Percentiles rank a stretch among this genome's conserved stretches.
Evolutionary conservation across 2,329 filamentous ascomycete genomes (phyloP).

Genomic region (Xylariaceae sp.): DNA sequence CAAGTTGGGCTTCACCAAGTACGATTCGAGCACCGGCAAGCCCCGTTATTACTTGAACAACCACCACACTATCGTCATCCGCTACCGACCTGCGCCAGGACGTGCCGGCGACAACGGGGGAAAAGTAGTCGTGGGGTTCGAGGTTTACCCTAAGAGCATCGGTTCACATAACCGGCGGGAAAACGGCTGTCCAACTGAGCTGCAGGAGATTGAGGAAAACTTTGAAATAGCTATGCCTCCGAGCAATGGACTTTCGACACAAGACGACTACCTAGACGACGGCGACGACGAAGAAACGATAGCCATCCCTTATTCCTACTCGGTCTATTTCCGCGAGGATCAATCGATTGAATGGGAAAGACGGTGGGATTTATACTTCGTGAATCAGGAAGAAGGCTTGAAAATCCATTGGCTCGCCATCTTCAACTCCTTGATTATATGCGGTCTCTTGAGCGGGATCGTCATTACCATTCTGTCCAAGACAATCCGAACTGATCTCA

Average conservation of each 20-base stretch:
- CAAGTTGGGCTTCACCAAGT: slow-evolving; percentile 75
- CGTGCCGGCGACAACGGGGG: slow-evolving; percentile 62
- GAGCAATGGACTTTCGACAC: slow-evolving; percentile 43
- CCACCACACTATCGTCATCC: slow-evolving; percentile 78
- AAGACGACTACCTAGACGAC: slow-evolving; percentile 50
- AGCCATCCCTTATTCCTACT: slow-evolving; percentile 79
- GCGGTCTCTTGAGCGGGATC: slow-evolving; percentile 68
- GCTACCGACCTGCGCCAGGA: slow-evolving; percentile 67
- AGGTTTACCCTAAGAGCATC: slow-evolving; percentile 84
- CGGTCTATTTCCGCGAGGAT: slow-evolving; percentile 83
- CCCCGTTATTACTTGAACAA: slow-evolving; percentile 75
- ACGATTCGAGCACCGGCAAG: slow-evolving; percentile 52
- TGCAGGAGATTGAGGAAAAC: slow-evolving; percentile 56
- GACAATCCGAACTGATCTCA: slow-evolving; percentile 74
- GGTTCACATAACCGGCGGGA: slow-evolving; percentile 54
- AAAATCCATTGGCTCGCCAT: slow-evolving; percentile 86
- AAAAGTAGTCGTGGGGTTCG: slow-evolving; percentile 81
- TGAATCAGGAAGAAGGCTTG: slow-evolving; percentile 75
- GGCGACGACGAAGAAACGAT: slow-evolving; percentile 60
- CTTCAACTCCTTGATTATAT: slow-evolving; percentile 79
- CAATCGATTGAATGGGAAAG: slow-evolving; percentile 73
- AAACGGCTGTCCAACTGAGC: slow-evolving; percentile 62
- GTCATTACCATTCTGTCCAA: slow-evolving; percentile 76
- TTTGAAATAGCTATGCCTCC: slow-evolving; percentile 64
- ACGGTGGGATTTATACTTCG: slow-evolving; percentile 86